These are phyloP conservation scores for Neurospora sp. DNA, from an alignment of 495 filamentous ascomycete species.

Conservation along the genomic window DNA sequence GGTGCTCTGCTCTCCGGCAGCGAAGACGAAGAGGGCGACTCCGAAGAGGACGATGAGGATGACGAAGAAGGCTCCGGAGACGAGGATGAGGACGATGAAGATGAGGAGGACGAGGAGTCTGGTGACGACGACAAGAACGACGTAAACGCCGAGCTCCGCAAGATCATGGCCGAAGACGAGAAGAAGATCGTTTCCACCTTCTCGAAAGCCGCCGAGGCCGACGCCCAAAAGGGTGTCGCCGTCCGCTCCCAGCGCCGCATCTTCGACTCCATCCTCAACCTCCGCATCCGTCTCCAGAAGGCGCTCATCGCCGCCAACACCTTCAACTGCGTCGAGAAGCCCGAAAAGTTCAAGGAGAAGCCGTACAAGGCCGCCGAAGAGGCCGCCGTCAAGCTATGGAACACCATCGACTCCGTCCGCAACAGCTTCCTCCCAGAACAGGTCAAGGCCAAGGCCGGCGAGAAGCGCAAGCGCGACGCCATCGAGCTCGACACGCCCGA, in stretches of 20 bases:
- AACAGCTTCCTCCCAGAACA: slow-evolving; percentile 32
- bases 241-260: slow-evolving; percentile 72
- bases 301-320: slow-evolving; percentile 73
- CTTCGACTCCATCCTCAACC: slow-evolving; percentile 79
- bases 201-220: slow-evolving; percentile 61
- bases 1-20: slow-evolving; percentile 14
- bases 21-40: slow-evolving; percentile 17
- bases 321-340: slow-evolving; percentile 38
- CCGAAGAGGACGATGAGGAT: slow-evolving; percentile 31
- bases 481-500: slow-evolving; percentile 41
- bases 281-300: slow-evolving; percentile 85
- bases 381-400: slow-evolving; percentile 83
- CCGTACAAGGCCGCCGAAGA: slow-evolving; percentile 70
- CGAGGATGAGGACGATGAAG: slow-evolving; percentile 21
- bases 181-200: slow-evolving; percentile 58
- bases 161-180: slow-evolving; percentile 62
- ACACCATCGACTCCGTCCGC: slow-evolving; percentile 66
- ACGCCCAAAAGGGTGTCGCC: slow-evolving; percentile 74
- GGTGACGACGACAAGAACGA: slow-evolving; percentile 28
- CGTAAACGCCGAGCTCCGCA: slow-evolving; percentile 33
- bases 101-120: neutral
- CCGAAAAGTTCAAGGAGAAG: slow-evolving; percentile 19
- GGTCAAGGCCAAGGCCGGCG: slow-evolving; percentile 22
- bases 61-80: slow-evolving; percentile 24
- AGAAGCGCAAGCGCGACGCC: slow-evolving; percentile 48